A percentile compares a stretch with the other conserved stretches of the same genome.
These are phyloP conservation scores for Hysterium pulicare DNA, from an alignment of 2,329 filamentous ascomycete genomes.

Conservation along the genomic window DNA sequence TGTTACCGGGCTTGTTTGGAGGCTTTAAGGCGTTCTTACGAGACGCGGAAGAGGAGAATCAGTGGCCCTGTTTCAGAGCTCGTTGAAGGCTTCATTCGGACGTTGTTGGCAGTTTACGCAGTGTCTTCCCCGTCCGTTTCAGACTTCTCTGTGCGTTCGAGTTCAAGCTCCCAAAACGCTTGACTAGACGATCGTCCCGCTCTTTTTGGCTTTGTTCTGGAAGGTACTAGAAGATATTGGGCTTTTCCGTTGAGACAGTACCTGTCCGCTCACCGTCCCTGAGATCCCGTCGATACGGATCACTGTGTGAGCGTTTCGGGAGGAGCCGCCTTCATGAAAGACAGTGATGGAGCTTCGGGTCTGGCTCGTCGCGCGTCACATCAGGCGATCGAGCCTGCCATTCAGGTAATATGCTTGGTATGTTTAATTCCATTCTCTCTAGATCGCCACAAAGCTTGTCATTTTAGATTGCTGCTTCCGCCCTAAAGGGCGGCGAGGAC, in stretches of 20 bases:
- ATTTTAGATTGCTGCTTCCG: too few species aligned
- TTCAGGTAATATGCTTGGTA: conserved; percentile 50
- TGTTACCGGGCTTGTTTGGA: neutral
- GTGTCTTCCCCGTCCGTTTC: neutral
- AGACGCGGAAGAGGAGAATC: neutral
- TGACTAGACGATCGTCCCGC: too few species aligned
- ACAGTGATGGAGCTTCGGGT: conserved; percentile 30
- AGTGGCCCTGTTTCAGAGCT: neutral
- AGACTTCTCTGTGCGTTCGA: neutral
- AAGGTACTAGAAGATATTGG: neutral
- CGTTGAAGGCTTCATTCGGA: neutral
- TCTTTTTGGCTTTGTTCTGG: neutral
- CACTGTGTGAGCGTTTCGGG: neutral
- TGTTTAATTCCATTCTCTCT: conserved; percentile 14
- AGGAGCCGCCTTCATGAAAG: conserved; percentile 39
- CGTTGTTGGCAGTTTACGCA: neutral
- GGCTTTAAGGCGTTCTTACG: conserved; percentile 1
- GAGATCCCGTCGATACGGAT: neutral
- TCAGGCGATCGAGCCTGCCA: conserved; percentile 35
- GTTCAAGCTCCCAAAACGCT: too few species aligned
- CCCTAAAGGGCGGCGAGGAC: too few species aligned
- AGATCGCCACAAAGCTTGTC: neutral
- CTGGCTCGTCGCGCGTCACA: conserved; percentile 35
- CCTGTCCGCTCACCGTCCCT: neutral
- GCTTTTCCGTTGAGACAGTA: neutral